phyloP scores from a whole-genome alignment of 2,329 filamentous ascomycete species.

The Penicillium sp. region DNA sequence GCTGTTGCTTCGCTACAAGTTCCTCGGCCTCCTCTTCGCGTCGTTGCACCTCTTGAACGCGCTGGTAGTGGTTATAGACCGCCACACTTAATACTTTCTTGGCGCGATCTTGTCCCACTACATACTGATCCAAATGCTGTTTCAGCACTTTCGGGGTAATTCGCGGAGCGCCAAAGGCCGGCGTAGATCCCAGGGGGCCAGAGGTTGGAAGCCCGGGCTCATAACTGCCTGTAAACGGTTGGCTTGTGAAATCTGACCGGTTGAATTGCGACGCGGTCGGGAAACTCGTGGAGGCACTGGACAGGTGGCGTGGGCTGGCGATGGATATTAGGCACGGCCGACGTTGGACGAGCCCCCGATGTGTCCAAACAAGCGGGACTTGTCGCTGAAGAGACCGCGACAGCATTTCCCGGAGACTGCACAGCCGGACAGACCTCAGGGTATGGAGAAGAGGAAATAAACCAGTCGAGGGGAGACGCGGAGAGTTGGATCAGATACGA shows the following conservation, averaged over 20 bases:
- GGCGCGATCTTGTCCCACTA: constrained; percentile 90
- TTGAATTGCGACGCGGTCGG: constrained; percentile 52
- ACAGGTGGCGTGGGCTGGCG: constrained; percentile 21
- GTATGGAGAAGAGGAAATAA: background rate
- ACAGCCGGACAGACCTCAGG: background rate
- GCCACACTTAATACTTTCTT: constrained; percentile 89
- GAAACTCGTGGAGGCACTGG: constrained; percentile 33
- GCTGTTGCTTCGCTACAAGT: constrained; percentile 65
- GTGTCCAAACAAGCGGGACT: constrained; percentile 20
- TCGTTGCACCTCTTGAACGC: constrained; percentile 70
- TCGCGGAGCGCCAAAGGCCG: constrained; percentile 55
- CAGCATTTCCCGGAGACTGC: constrained; percentile 29
- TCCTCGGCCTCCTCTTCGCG: constrained; percentile 77
- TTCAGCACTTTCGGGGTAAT: constrained; percentile 69
- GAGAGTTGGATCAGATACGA: constrained; percentile 20
- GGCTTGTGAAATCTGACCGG: constrained; percentile 61
- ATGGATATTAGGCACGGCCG: constrained; percentile 14
- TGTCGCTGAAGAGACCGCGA: constrained; percentile 31
- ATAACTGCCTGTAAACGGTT: constrained; percentile 62
- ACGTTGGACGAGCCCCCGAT: constrained; percentile 25
- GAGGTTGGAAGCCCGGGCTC: constrained; percentile 60
- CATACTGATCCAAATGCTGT: constrained; percentile 88
- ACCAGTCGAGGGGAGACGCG: constrained; percentile 2
- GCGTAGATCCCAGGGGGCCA: constrained; percentile 61
- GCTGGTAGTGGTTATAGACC: constrained; percentile 95